Evolutionary conservation across 1,284 basidiomycete species (phyloP).

Genomic region (Termitomyces sp.): DNA sequence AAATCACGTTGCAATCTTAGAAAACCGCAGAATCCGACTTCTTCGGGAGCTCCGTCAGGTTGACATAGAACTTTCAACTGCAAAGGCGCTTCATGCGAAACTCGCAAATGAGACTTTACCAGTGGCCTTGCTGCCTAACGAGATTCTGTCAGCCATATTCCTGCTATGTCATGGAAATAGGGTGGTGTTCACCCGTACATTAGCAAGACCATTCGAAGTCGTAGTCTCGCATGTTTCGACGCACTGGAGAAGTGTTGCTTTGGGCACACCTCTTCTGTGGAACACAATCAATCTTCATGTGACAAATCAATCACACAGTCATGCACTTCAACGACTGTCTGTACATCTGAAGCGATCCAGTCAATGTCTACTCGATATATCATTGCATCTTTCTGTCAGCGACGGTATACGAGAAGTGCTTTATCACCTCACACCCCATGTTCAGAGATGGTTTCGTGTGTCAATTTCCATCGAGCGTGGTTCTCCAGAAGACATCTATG

Average conservation of each 20-base stretch:
- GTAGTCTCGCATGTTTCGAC: constrained; percentile 34
- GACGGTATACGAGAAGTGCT: constrained; percentile 22
- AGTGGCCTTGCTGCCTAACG: constrained; percentile 32
- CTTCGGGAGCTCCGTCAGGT: constrained; percentile 26
- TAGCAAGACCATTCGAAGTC: constrained; percentile 26
- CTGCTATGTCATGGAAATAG: constrained; percentile 24
- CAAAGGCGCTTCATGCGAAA: constrained; percentile 25
- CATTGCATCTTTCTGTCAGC: constrained; percentile 22
- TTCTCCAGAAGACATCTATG: constrained; percentile 22
- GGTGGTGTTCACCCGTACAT: constrained; percentile 13
- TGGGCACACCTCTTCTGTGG: constrained; percentile 36
- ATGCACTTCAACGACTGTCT: constrained; percentile 12
- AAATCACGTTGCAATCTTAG: constrained; percentile 15
- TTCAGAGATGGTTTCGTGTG: constrained; percentile 32
- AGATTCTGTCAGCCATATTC: constrained; percentile 35
- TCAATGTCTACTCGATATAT: constrained; percentile 30
- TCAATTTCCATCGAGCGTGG: constrained; percentile 24
- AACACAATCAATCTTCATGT: constrained; percentile 28
- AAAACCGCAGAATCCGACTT: constrained; percentile 20
- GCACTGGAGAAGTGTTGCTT: constrained; percentile 31
- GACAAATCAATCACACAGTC: constrained; percentile 10
- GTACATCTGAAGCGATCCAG: constrained; percentile 30
- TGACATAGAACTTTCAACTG: constrained; percentile 25
- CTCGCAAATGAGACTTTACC: constrained; percentile 29
- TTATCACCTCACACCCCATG: constrained; percentile 24